Evolutionary conservation across 2,329 filamentous ascomycete species (phyloP), one percentile per base, ranked within the genome.

Genomic region (Fusarium sororula): DNA sequence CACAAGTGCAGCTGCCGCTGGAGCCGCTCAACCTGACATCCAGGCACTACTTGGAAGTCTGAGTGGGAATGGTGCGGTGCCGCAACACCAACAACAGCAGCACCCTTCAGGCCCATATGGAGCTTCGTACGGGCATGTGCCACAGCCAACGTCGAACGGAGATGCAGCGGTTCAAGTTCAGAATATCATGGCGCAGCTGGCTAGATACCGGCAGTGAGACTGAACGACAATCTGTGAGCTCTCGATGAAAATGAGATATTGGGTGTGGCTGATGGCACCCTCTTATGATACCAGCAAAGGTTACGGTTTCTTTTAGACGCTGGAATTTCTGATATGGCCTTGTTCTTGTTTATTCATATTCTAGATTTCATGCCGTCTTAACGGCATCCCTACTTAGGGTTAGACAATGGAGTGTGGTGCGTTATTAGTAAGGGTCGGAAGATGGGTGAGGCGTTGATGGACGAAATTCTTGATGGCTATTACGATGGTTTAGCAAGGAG

Each of bases 121-220:
- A 8, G 72, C 74, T 22, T 66, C 75, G 6, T 84, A 83, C 54
- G 81, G 78, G 56, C 76, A 83, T 57, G 80, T 78, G 57, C 76
- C 72, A 8, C 79, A 80, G 51, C 77, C 71, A 57, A 73, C 79
- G 28, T 69, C 74, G 28, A 73, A 79, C 62, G 78, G 79, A 18
- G 82, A 83, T 62, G 81, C 84, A 18, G 84, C 85, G 14, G 84
- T 90, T 18, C 86, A 90, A 60, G 87, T 94, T 75, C 89, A 92
- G 79, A 92, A 93, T 76, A 93, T 95, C 58, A 92, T 95, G 89
- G 91, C 91, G 20, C 90, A 93, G 77, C 83, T 94, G 67, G 89
- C 91, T 53, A 90, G 88, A 75, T 92, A 90, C 78, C 87, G 90
- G 72, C 88, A 91, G 79, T 90, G 58, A 58, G 55, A 55, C 35